These are phyloP conservation scores for Quercus dentata DNA, from an alignment of 306 rosid species.

Conservation along the genomic window DNA sequence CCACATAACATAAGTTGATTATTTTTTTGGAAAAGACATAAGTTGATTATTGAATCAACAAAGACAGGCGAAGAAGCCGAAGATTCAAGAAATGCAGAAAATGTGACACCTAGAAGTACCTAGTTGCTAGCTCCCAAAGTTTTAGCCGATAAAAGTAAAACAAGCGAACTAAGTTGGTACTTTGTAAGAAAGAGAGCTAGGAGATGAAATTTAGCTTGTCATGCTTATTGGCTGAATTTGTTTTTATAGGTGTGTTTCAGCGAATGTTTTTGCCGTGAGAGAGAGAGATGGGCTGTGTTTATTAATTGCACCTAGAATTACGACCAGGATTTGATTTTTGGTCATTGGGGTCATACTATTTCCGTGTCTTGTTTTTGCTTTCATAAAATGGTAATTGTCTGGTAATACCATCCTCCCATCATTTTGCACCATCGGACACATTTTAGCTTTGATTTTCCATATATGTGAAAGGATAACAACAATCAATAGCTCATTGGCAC, in stretches of 20 bases:
- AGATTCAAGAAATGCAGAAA: constrained; percentile 41
- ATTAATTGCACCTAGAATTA: constrained; percentile 14
- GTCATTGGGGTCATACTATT: neutral
- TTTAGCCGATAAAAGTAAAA: neutral
- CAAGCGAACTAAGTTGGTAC: too few relatives aligned
- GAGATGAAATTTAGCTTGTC: neutral
- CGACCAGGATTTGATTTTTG: neutral
- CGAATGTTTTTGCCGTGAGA: neutral
- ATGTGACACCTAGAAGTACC: constrained; percentile 22
- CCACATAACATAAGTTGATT: neutral
- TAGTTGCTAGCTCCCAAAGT: constrained; percentile 5
- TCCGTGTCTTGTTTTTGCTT: too few relatives aligned
- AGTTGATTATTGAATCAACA: neutral
- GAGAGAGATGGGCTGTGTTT: constrained; percentile 1
- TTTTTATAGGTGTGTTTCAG: neutral
- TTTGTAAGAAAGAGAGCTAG: constrained; percentile 8
- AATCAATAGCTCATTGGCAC: too few relatives aligned
- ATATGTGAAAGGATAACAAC: too few relatives aligned
- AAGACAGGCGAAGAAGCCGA: constrained; percentile 14
- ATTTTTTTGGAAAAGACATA: neutral
- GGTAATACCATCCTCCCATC: too few relatives aligned
- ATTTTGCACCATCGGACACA: too few relatives aligned
- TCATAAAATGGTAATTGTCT: too few relatives aligned
- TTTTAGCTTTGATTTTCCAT: too few relatives aligned
- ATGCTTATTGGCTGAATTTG: neutral